Conservation (phyloP, 768 basidiomycete genomes). For the Naganishia vaughanmartiniae region DNA sequence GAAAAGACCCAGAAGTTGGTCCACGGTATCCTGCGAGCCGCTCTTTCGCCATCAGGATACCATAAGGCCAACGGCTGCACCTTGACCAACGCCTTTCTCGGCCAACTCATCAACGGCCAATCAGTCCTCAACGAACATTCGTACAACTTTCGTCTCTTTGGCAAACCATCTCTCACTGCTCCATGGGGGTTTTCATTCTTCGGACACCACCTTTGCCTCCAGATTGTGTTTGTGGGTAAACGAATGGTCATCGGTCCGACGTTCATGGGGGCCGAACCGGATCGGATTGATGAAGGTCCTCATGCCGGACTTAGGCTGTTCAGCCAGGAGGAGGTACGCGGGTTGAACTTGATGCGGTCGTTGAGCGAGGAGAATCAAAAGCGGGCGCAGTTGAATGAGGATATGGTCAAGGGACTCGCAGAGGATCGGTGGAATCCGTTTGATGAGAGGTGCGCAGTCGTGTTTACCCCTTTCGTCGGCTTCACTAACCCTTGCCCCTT, state of each 20-base stretch:
- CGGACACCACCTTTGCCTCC: conserved; percentile 47
- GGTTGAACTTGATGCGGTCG: conserved; percentile 41
- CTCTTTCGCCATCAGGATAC: conserved; percentile 40
- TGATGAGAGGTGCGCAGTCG: conserved; percentile 36
- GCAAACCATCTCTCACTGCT: conserved; percentile 23
- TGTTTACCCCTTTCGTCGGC: conserved; percentile 36
- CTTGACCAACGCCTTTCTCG: conserved; percentile 45
- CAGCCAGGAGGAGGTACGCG: conserved; percentile 40
- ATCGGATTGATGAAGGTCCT: conserved; percentile 42
- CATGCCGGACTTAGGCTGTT: conserved; percentile 43
- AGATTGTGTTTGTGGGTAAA: conserved; percentile 42
- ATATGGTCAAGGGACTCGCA: conserved; percentile 35
- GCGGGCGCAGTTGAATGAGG: conserved; percentile 39
- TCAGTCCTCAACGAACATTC: conserved; percentile 42
- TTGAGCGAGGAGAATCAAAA: conserved; percentile 38
- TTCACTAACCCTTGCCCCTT: not conserved
- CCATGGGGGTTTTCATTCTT: conserved; percentile 47
- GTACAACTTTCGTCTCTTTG: conserved; percentile 44
- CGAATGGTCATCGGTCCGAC: conserved; percentile 44
- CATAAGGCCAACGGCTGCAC: conserved; percentile 41
- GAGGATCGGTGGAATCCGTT: conserved; percentile 47
- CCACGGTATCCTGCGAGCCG: conserved; percentile 39
- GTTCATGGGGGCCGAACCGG: conserved; percentile 47
- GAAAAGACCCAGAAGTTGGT: conserved; percentile 34
- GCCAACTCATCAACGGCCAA: conserved; percentile 41